Conservation (phyloP, 352 stramenopile species). For the Pythium insidiosum region DNA sequence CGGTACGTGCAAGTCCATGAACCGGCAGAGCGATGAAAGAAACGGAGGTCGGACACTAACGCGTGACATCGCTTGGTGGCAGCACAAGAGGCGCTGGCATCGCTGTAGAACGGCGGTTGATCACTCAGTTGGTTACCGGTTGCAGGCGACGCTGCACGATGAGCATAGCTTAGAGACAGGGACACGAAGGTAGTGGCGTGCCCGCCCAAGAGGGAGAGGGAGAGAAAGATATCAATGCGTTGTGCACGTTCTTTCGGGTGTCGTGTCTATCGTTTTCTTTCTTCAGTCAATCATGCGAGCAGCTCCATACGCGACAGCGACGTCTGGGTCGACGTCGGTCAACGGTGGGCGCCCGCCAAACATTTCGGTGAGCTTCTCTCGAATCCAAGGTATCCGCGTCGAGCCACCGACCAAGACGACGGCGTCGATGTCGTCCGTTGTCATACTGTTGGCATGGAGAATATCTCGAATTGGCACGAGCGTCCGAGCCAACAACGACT, state of each 20-base stretch:
- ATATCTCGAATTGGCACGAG: constrained; percentile 47
- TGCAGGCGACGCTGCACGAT: no score
- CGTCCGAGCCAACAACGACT: constrained; percentile 38
- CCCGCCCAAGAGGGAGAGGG: no score
- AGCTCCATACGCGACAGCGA: constrained; percentile 57
- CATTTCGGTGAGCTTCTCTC: constrained; percentile 24
- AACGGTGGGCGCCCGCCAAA: constrained; percentile 40
- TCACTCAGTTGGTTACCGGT: no score
- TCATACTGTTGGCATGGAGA: constrained; percentile 50
- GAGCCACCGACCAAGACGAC: constrained; percentile 54
- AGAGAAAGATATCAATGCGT: no score
- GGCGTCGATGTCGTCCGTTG: constrained; percentile 34
- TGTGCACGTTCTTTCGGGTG: no score
- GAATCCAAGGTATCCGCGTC: constrained; percentile 53
- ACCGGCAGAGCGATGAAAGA: background rate
- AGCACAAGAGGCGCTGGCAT: constrained; percentile 12
- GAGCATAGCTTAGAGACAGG: no score
- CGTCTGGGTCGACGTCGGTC: constrained; percentile 53
- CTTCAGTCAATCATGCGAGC: constrained; percentile 14
- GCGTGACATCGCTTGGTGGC: background rate
- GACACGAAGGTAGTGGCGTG: no score
- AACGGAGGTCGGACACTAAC: background rate
- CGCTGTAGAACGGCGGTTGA: no score
- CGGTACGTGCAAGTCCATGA: constrained; percentile 2
- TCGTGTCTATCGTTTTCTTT: no score